phyloP scores from a whole-genome alignment of 1,284 basidiomycete species.

The Cryptococcus sp. region DNA sequence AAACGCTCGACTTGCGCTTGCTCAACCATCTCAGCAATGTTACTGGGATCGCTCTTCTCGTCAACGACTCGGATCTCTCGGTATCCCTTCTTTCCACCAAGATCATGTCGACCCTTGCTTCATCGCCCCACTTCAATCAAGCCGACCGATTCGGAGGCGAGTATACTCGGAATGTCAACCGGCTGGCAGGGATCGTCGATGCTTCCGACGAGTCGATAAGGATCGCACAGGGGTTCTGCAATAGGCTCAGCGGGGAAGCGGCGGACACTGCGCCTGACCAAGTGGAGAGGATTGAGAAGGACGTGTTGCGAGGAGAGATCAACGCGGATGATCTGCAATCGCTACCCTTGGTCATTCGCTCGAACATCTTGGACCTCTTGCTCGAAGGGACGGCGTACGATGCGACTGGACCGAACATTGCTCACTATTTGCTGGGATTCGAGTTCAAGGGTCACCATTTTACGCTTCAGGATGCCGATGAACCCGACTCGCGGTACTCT shows the following conservation, averaged over 20 bases:
- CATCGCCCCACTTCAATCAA: conserved; percentile 52
- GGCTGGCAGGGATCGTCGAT: conserved; percentile 72
- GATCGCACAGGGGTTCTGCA: conserved; percentile 75
- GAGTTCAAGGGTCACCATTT: conserved; percentile 51
- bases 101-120: conserved; percentile 63
- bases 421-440: conserved; percentile 81
- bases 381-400: conserved; percentile 67
- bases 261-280: conserved; percentile 40
- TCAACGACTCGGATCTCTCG: conserved; percentile 67
- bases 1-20: conserved; percentile 67
- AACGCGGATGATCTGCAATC: conserved; percentile 9
- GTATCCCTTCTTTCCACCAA: conserved; percentile 73
- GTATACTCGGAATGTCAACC: conserved; percentile 49
- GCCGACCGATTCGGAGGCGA: conserved; percentile 58
- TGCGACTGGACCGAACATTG: conserved; percentile 71
- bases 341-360: conserved; percentile 57
- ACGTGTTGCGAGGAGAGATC: conserved; percentile 22
- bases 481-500: conserved; percentile 62
- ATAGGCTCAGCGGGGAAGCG: conserved; percentile 59
- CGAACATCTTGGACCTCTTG: conserved; percentile 79
- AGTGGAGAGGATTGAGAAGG: conserved; percentile 26
- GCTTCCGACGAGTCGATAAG: conserved; percentile 76
- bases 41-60: conserved; percentile 76
- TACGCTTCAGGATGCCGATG: conserved; percentile 52
- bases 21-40: conserved; percentile 69